phyloP scores from a whole-genome alignment of 106 monocot species.

The Agapanthus africanus region DNA sequence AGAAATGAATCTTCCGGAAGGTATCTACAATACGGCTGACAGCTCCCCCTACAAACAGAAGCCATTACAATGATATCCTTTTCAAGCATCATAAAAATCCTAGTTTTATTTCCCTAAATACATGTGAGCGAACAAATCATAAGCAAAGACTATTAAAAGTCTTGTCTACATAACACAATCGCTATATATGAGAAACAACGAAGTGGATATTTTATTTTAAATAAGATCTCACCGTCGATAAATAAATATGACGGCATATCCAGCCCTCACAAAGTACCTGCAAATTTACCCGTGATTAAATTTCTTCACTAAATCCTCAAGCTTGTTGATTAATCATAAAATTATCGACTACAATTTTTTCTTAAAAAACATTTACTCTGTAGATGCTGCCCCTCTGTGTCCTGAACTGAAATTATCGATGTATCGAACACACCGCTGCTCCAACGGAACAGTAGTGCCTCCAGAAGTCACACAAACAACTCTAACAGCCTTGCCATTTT shows the following conservation, averaged over 20 bases:
- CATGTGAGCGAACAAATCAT: not conserved
- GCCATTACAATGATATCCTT: not conserved
- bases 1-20: constrained; percentile 90
- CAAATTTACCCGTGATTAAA: constrained; percentile 13
- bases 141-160: not conserved
- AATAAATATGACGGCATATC: constrained; percentile 93
- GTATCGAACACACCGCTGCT: constrained; percentile 91
- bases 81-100: not conserved
- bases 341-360: no score
- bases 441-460: constrained; percentile 95
- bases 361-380: constrained; percentile 53
- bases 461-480: constrained; percentile 96
- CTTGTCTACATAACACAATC: not conserved
- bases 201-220: not conserved
- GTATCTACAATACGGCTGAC: constrained; percentile 79
- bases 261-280: constrained; percentile 88
- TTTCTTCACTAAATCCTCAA: not conserved
- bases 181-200: not conserved
- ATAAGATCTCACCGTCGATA: constrained; percentile 46
- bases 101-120: no score
- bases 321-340: no score
- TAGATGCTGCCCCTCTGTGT: constrained; percentile 82
- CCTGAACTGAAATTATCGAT: constrained; percentile 99
- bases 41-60: constrained; percentile 68
- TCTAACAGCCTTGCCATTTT: constrained; percentile 23